Percentiles rank a stretch among this genome's conserved stretches.
phyloP scores from a whole-genome alignment of 2,329 filamentous ascomycete species.

The Nigrospora sphaerica region DNA sequence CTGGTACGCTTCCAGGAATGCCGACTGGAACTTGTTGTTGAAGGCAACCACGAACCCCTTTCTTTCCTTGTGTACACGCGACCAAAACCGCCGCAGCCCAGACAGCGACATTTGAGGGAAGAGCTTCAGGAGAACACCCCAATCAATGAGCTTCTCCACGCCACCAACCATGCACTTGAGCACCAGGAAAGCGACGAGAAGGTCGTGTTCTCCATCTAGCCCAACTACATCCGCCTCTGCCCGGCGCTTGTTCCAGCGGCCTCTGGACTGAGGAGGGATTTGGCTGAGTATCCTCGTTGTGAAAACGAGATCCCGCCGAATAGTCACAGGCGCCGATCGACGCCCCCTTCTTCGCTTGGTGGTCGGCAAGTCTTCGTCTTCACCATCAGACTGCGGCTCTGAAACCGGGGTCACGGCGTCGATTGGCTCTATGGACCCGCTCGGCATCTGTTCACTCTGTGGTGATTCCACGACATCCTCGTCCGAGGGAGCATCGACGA shows the following conservation, averaged over 20 bases:
- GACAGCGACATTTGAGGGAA: constrained; percentile 47
- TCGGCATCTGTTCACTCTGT: not conserved
- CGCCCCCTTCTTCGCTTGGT: not conserved
- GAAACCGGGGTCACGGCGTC: no score
- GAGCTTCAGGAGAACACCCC: constrained; percentile 48
- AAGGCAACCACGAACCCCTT: constrained; percentile 47
- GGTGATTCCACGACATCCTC: constrained; percentile 19
- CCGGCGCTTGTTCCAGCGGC: constrained; percentile 23
- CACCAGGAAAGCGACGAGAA: constrained; percentile 51
- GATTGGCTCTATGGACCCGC: no score
- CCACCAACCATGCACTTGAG: constrained; percentile 54
- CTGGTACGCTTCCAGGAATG: constrained; percentile 61
- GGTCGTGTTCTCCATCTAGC: constrained; percentile 34
- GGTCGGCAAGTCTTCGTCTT: not conserved
- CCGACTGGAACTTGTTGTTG: constrained; percentile 56
- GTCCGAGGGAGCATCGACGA: constrained; percentile 18
- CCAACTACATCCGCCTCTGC: constrained; percentile 23
- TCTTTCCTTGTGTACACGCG: constrained; percentile 40
- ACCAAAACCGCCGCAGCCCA: constrained; percentile 50
- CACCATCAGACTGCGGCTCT: not conserved
- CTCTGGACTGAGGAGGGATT: constrained; percentile 19
- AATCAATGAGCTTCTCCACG: constrained; percentile 51
- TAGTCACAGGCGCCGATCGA: constrained; percentile 14
- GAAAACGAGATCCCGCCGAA: constrained; percentile 11
- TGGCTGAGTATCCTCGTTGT: constrained; percentile 18